Evolutionary conservation across 148 eudicot genomes (phyloP).

Genomic region (Vaccinium darrowii): DNA sequence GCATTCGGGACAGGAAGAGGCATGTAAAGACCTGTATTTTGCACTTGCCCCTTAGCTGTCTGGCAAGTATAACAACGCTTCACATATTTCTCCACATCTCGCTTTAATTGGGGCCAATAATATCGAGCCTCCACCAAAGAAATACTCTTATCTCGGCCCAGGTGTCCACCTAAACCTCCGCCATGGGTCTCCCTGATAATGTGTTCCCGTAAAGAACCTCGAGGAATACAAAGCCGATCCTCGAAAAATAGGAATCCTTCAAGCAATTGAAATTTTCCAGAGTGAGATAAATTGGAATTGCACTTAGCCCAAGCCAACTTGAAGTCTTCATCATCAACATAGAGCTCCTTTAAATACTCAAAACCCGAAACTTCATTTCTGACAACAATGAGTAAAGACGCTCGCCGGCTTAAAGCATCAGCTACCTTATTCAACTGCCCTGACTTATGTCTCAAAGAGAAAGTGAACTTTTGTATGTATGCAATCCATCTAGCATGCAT

Average conservation of each 20-base stretch:
- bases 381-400: background rate
- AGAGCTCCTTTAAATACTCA: background rate
- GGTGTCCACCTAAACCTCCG: background rate
- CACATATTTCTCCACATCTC: slow-evolving; percentile 10
- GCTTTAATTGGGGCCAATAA: background rate
- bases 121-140: background rate
- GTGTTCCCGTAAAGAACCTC: background rate
- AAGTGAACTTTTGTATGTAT: slow-evolving; percentile 1
- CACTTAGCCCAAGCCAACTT: background rate
- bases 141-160: background rate
- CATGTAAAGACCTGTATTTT: background rate
- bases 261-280: background rate
- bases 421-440: background rate
- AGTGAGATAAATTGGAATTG: background rate
- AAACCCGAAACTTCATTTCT: background rate
- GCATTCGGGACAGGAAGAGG: background rate
- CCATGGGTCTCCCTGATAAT: background rate
- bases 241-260: background rate
- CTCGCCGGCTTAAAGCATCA: background rate
- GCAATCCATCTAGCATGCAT: slow-evolving; percentile 9
- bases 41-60: background rate
- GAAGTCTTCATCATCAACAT: too few relatives aligned
- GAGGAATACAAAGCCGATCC: background rate
- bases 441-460: background rate
- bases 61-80: background rate